A percentile compares a stretch with the other conserved stretches of the same genome.
These are phyloP conservation scores for Eremochloa ophiuroides DNA, from an alignment of 176 grass and related monocot species.

Conservation along the genomic window DNA sequence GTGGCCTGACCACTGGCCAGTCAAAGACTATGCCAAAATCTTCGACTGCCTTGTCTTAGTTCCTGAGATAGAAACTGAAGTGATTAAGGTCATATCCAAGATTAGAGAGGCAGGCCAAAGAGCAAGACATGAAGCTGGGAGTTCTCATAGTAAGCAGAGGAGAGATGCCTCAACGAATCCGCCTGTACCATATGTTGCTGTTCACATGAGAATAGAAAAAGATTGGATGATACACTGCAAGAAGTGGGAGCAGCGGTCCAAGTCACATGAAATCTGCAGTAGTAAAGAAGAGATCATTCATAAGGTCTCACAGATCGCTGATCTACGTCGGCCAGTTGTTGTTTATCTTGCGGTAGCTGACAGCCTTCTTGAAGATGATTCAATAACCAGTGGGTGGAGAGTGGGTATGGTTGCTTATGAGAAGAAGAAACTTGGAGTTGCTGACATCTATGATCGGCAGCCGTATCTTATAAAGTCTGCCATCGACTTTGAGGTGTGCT, in stretches of 20 bases:
- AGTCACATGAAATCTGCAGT: slow-evolving; percentile 82
- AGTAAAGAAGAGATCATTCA: slow-evolving; percentile 90
- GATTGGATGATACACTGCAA: slow-evolving; percentile 99
- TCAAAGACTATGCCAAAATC: slow-evolving; percentile 73
- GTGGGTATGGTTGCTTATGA: slow-evolving; percentile 80
- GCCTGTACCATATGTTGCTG: slow-evolving; percentile 68
- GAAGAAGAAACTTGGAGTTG: slow-evolving; percentile 85
- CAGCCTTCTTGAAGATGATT: slow-evolving; percentile 86
- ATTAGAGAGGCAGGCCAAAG: slow-evolving; percentile 60
- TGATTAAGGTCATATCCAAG: slow-evolving; percentile 78
- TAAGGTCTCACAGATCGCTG: slow-evolving; percentile 82
- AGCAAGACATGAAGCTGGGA: slow-evolving; percentile 44
- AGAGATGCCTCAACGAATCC: slow-evolving; percentile 6
- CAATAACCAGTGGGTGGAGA: slow-evolving; percentile 89
- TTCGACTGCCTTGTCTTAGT: slow-evolving; percentile 80
- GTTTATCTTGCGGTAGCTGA: slow-evolving; percentile 97
- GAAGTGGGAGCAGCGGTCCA: slow-evolving; percentile 77
- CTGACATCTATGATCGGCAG: slow-evolving; percentile 63
- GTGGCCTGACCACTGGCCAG: slow-evolving; percentile 95
- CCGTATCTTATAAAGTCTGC: slow-evolving; percentile 97
- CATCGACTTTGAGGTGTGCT: slow-evolving; percentile 96
- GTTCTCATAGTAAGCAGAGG: slow-evolving; percentile 33
- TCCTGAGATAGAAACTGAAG: slow-evolving; percentile 83
- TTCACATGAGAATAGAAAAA: slow-evolving; percentile 99
- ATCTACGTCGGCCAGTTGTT: slow-evolving; percentile 52